Evolutionary conservation across 2,329 filamentous ascomycete species (phyloP), one percentile per base, ranked within the genome.

Genomic region (Fusarium sp.): DNA sequence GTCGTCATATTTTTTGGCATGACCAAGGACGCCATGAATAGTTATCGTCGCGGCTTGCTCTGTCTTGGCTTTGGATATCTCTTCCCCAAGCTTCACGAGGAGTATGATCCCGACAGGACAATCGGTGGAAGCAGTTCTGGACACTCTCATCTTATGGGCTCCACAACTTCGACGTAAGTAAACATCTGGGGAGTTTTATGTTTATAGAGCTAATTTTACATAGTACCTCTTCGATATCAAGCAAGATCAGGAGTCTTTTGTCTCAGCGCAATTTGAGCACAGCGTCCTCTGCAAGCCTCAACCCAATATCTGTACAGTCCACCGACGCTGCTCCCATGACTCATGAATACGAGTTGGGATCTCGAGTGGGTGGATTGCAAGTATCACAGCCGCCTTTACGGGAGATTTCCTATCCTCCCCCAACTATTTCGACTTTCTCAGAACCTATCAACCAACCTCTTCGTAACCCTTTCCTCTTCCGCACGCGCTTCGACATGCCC

Each of bases 1-100:
- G 83, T 90, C 53, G 86, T 89, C 46, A 46, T 84, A 35, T 89
- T 88, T 79, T 90, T 90, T 62, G 88, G 89, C 50, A 85, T 85
- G 65, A 88, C 86, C n/a, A 83, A 83, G 32, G 88, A 90, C 35
- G 86, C 87, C 16, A 80, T 85, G 67, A 87, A 87, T 64, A 81
- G 81, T 59, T 90, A 90, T 77, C 82, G 87, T 25, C 59, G 70
- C 3, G 72, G 77, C 10, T 73, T 86, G 10, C 75, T 88, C 10
- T 70, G 67, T 12, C 6, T 86, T 32, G 85, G 87, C 1, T 74
- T 88, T 3, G 86, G 83, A 35, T 80, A 69, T 32, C 21, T 86
- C 23, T 88, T 86, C 67, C 85, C 86, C 1, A 69, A 70, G 9
- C 80, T 88, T 9, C 69, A 79, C 12, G 66, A 83, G 16, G 82